Percentiles rank a stretch among this genome's conserved stretches.
Evolutionary conservation across 441 rosid genomes (phyloP).

Genomic region (Cnidoscolus chayamansa): DNA sequence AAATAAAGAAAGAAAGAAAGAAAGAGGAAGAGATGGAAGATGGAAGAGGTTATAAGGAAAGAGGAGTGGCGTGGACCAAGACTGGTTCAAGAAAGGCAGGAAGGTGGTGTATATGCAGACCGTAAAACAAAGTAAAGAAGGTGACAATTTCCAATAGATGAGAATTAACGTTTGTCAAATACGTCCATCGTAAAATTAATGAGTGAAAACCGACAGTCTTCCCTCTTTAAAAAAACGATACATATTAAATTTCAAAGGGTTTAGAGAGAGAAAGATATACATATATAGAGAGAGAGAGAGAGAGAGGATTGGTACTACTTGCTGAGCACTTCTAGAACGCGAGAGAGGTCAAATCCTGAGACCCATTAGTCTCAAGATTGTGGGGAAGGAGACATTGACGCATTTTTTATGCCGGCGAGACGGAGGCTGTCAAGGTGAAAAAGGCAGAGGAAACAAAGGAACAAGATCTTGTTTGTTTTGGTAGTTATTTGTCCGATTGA

Average conservation of each 20-base stretch:
- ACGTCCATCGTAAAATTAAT: constrained; percentile 13
- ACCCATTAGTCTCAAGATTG: too few relatives aligned
- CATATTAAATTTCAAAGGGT: too few relatives aligned
- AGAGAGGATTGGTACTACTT: not conserved
- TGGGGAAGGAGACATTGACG: not conserved
- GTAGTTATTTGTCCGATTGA: constrained; percentile 27
- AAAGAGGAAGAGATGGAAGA: constrained; percentile 3
- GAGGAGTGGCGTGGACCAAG: constrained; percentile 34
- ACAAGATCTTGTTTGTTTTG: constrained; percentile 9
- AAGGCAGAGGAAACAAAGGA: not conserved
- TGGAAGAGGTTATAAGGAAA: constrained; percentile 1
- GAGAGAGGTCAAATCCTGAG: too few relatives aligned
- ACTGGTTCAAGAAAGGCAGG: constrained; percentile 49
- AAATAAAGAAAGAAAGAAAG: constrained; percentile 10
- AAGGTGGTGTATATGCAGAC: constrained; percentile 7
- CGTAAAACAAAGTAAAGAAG: constrained; percentile 6
- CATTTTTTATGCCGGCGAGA: not conserved
- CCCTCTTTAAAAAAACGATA: not conserved
- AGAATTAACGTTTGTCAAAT: not conserved
- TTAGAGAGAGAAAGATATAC: too few relatives aligned
- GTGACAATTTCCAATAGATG: constrained; percentile 5
- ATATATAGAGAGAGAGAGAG: not conserved
- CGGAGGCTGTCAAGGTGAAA: constrained; percentile 2
- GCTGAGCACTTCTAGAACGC: constrained; percentile 22
- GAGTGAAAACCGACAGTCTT: constrained; percentile 25